Evolutionary conservation across 1,284 basidiomycete species (phyloP).

Genomic region (Mycosarcoma maydis): DNA sequence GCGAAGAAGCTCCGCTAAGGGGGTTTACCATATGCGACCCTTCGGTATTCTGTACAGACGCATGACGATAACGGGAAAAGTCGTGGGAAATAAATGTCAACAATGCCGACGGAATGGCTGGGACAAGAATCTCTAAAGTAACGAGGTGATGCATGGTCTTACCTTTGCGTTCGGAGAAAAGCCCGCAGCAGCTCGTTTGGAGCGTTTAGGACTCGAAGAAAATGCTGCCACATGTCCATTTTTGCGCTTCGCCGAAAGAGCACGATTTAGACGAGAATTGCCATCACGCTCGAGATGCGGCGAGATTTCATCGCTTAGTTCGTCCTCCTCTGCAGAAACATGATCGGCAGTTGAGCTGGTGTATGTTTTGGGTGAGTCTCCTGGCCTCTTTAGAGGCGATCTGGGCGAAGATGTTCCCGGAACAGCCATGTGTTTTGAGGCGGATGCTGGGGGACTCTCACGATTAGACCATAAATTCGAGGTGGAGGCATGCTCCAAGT

Average conservation of each 20-base stretch:
- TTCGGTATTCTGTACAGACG: background rate
- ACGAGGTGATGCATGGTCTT: background rate
- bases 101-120: too few relatives aligned
- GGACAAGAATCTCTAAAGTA: too few relatives aligned
- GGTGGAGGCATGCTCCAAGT: background rate
- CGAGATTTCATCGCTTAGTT: conserved; percentile 28
- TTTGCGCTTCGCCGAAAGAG: conserved; percentile 12
- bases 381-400: conserved; percentile 10
- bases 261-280: background rate
- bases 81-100: too few relatives aligned
- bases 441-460: background rate
- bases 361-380: conserved; percentile 5
- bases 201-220: conserved; percentile 14
- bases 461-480: conserved; percentile 1
- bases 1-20: conserved; percentile 15
- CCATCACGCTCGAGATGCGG: background rate
- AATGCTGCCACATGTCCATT: background rate
- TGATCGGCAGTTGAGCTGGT: background rate
- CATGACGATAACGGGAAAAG: background rate
- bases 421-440: conserved; percentile 7
- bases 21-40: background rate
- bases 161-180: conserved; percentile 9
- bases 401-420: conserved; percentile 7
- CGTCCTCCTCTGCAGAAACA: conserved; percentile 30
- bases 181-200: conserved; percentile 4